These are phyloP conservation scores for Tricholoma flavovirens DNA, from an alignment of 768 basidiomycete species.

Conservation along the genomic window DNA sequence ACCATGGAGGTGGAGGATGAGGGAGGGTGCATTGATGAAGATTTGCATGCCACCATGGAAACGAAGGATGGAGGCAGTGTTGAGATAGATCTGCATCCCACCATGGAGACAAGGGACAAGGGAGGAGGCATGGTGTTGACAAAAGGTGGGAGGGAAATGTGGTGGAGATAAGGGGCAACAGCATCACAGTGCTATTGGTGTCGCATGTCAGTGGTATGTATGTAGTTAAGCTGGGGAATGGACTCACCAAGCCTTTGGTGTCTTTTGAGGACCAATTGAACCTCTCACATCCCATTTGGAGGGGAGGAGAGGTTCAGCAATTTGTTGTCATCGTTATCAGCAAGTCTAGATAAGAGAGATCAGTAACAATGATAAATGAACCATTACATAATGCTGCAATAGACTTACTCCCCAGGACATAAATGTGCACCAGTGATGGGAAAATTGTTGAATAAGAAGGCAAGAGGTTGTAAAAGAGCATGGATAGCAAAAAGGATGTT, in stretches of 20 bases:
- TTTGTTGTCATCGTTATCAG: background rate
- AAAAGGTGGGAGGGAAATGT: background rate
- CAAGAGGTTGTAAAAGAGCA: background rate
- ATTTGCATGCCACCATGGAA: background rate
- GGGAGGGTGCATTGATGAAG: background rate
- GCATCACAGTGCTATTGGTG: constrained; percentile 10
- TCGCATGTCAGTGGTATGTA: background rate
- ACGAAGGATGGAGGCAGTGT: background rate
- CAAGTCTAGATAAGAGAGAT: background rate
- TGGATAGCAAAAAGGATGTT: background rate
- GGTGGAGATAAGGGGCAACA: background rate
- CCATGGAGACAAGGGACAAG: background rate
- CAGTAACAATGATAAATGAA: background rate
- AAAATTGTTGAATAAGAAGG: background rate
- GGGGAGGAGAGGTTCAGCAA: background rate
- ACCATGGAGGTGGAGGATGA: background rate
- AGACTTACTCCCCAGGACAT: background rate
- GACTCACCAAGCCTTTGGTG: background rate
- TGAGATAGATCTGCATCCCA: background rate
- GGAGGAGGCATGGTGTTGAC: background rate
- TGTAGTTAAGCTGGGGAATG: background rate
- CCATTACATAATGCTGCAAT: background rate
- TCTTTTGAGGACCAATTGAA: background rate
- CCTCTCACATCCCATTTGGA: background rate
- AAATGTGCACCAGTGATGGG: background rate